These are phyloP conservation scores for Herpetospermum pedunculosum DNA, from an alignment of 306 rosid genomes.

Conservation along the genomic window DNA sequence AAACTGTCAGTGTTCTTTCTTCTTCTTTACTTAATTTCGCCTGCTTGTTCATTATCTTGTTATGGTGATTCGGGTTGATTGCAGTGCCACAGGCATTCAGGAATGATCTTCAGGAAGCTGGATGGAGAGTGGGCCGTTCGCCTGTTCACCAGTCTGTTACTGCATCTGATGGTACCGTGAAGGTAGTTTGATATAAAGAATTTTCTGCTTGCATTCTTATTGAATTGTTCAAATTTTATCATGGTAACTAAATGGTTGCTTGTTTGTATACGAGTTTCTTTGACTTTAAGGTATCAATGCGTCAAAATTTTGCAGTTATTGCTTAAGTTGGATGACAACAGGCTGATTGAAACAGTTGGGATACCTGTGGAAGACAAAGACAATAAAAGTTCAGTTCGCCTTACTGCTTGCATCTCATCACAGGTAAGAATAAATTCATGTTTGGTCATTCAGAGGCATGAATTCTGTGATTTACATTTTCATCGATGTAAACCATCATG, in stretches of 20 bases:
- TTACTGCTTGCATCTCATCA: slow-evolving; percentile 94
- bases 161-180: slow-evolving; percentile 84
- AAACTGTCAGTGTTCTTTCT: slow-evolving; percentile 34
- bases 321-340: slow-evolving; percentile 80
- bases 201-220: not conserved
- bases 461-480: not conserved
- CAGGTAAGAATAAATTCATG: slow-evolving; percentile 49
- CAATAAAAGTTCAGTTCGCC: slow-evolving; percentile 49
- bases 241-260: too few species aligned
- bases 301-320: slow-evolving; percentile 47
- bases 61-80: not conserved
- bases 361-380: slow-evolving; percentile 62
- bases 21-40: not conserved
- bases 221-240: not conserved
- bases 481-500: too few species aligned
- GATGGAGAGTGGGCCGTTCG: slow-evolving; percentile 91
- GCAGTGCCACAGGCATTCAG: slow-evolving; percentile 86
- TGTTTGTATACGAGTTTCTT: not conserved
- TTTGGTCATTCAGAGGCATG: not conserved
- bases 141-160: slow-evolving; percentile 53
- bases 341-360: slow-evolving; percentile 93
- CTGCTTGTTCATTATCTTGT: not conserved
- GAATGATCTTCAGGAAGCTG: slow-evolving; percentile 74
- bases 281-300: slow-evolving; percentile 3
- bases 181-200: slow-evolving; percentile 31